Evolutionary conservation across 805 yeast genomes (phyloP), one percentile per base, ranked within the genome.

Genomic region (Blastobotrys muscicola): DNA sequence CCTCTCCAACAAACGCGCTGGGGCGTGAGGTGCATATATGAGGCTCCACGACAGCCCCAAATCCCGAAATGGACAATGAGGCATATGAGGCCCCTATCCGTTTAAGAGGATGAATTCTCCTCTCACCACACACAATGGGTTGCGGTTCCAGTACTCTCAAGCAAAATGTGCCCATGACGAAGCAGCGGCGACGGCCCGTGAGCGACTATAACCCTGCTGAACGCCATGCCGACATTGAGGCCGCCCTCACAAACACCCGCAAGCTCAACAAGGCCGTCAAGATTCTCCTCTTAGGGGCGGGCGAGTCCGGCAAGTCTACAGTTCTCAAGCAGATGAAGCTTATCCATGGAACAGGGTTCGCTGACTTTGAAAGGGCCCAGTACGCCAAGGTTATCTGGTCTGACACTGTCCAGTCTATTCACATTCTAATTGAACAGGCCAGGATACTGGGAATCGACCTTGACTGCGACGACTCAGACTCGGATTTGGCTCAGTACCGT

Each of bases 221-320:
- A 72, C 68, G 38, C 59, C 64, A 38, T 52, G 60, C 29, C 57
- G 72, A 68, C 33, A 71, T 73, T 31, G 76, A 74, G 41, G 69
- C 65, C 30, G 49, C 52, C 29, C 44, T 64, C 34, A 34, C 35
- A 26, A 41, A 38, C 33, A 50, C 51, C 33, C 49, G 46, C 33
- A 53, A 55, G 43, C 43, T 48, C 39, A 74, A 71, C 48, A 41
- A 43, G n/a, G 38, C 45, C 14, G 46, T 83, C 80, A 52, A 52
- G 59, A 68, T 90, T 48, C 63, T 90, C 33, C 68, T 90, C n/a
- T 65, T 87, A 31, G 96, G 97, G 35, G 85, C 97, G 0, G 97
- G 97, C 3, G 97, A 89, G 59, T 80, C 90, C 41, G 97, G 97
- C 4, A 89, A 89, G 59, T 83, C 95, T 2, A 89, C 97, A 0